phyloP scores from a whole-genome alignment of 2,329 filamentous ascomycete species.

The Lachnellula cervina region DNA sequence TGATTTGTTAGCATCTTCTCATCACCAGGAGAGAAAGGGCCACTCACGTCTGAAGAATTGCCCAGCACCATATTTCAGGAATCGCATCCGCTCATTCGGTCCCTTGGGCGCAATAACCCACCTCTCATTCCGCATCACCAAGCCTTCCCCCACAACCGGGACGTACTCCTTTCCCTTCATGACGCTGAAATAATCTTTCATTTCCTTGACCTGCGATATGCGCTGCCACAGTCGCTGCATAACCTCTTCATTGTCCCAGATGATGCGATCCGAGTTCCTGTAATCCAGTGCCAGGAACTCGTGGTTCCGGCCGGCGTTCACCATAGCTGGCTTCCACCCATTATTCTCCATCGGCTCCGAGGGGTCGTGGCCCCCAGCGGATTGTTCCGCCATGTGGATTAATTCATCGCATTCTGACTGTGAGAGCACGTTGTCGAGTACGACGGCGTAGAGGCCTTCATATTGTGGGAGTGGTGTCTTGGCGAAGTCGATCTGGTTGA shows the following conservation, averaged over 20 bases:
- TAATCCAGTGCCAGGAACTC: conserved; percentile 53
- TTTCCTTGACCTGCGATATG: conserved; percentile 42
- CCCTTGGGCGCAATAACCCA: conserved; percentile 30
- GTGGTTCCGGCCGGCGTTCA: conserved; percentile 58
- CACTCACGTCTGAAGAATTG: conserved; percentile 60
- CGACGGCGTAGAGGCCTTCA: conserved; percentile 49
- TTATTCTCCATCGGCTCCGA: conserved; percentile 19
- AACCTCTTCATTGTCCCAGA: conserved; percentile 63
- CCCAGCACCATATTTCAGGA: conserved; percentile 65
- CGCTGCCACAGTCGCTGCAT: conserved; percentile 60
- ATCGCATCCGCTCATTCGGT: conserved; percentile 70
- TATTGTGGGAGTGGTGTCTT: conserved; percentile 48
- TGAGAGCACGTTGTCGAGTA: conserved; percentile 57
- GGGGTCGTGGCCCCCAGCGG: conserved; percentile 37
- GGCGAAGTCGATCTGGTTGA: conserved; percentile 50
- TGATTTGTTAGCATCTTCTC: conserved; percentile 13
- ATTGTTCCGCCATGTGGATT: conserved; percentile 42
- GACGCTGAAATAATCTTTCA: conserved; percentile 37
- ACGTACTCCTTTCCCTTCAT: conserved; percentile 29
- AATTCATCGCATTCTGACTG: conserved; percentile 58
- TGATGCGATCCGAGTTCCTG: conserved; percentile 67
- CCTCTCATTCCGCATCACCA: conserved; percentile 13
- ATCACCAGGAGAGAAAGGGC: conserved; percentile 4
- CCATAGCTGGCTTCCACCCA: conserved; percentile 63
- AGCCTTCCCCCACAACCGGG: conserved; percentile 33